phyloP scores from a whole-genome alignment of 2,329 filamentous ascomycete species.

The Bertia moriformis region DNA sequence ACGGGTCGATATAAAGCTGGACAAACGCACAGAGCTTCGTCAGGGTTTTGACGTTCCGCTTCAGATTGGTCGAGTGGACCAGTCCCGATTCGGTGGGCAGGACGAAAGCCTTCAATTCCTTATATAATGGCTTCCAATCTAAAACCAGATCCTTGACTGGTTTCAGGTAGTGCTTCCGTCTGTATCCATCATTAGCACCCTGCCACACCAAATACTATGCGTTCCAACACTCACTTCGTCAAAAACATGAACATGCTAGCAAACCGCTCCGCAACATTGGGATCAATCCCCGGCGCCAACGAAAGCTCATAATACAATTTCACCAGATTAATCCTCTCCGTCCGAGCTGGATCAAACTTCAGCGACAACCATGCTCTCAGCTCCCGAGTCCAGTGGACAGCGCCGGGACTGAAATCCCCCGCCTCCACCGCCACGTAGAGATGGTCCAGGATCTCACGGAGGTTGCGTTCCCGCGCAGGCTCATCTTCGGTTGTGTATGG shows the following conservation, averaged over 20 bases:
- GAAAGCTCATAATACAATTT: conserved; percentile 89
- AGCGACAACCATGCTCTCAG: conserved; percentile 86
- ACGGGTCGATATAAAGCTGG: conserved; percentile 83
- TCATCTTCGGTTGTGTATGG: conserved; percentile 81
- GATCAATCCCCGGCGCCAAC: conserved; percentile 77
- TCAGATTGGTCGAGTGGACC: conserved; percentile 38
- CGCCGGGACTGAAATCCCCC: conserved; percentile 86
- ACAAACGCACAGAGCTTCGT: conserved; percentile 82
- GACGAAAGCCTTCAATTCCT: conserved; percentile 80
- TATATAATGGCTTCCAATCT: conserved; percentile 87
- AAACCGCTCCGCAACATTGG: conserved; percentile 71
- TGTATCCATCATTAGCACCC: conserved; percentile 17
- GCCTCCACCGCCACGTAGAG: conserved; percentile 83
- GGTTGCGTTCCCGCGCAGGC: conserved; percentile 58
- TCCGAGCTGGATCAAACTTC: conserved; percentile 89
- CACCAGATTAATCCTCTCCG: conserved; percentile 69
- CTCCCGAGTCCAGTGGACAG: conserved; percentile 93
- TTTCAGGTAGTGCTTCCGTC: conserved; percentile 88
- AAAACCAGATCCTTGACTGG: conserved; percentile 69
- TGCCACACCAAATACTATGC: conserved; percentile 3
- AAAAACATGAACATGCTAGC: conserved; percentile 90
- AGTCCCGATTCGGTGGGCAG: conserved; percentile 69
- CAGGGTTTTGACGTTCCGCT: conserved; percentile 43
- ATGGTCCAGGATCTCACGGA: conserved; percentile 80
- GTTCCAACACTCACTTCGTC: conserved; percentile 58